A percentile compares a stretch with the other conserved stretches of the same genome.
phyloP scores from a whole-genome alignment of 2,329 filamentous ascomycete genomes.

The Elsinoe perseae region DNA sequence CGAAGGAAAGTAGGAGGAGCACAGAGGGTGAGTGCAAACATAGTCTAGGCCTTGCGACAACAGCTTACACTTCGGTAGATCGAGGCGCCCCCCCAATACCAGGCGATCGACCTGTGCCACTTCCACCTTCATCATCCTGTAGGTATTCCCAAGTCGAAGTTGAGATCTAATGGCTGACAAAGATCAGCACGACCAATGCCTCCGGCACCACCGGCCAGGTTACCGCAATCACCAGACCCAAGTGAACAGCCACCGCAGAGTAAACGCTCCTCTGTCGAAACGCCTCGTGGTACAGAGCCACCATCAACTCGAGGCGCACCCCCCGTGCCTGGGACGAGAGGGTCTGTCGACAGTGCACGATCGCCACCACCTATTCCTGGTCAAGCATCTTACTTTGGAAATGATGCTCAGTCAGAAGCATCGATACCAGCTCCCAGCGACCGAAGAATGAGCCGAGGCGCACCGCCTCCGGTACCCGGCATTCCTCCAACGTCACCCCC shows the following conservation, averaged over 20 bases:
- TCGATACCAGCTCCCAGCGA: slow-evolving; percentile 27
- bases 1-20: slow-evolving; percentile 33
- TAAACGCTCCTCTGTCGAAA: slow-evolving; percentile 35
- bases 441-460: slow-evolving; percentile 30
- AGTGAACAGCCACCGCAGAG: slow-evolving; percentile 26
- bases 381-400: slow-evolving; percentile 36
- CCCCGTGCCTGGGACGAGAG: slow-evolving; percentile 26
- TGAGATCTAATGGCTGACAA: background rate
- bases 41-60: too few species aligned
- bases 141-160: slow-evolving; percentile 24
- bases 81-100: slow-evolving; percentile 30
- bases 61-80: slow-evolving; percentile 21
- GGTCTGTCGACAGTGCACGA: slow-evolving; percentile 18
- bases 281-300: slow-evolving; percentile 24
- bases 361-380: slow-evolving; percentile 26
- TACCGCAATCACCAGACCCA: slow-evolving; percentile 51
- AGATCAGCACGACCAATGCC: slow-evolving; percentile 55
- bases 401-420: slow-evolving; percentile 29
- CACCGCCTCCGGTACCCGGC: slow-evolving; percentile 31
- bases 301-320: slow-evolving; percentile 25
- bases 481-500: slow-evolving; percentile 30
- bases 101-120: slow-evolving; percentile 34
- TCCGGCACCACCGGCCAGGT: slow-evolving; percentile 44
- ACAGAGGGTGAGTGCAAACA: slow-evolving; percentile 39
- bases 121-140: slow-evolving; percentile 36